These are phyloP conservation scores for Platanus orientalis DNA, from an alignment of 164 flowering plant species.

Conservation along the genomic window DNA sequence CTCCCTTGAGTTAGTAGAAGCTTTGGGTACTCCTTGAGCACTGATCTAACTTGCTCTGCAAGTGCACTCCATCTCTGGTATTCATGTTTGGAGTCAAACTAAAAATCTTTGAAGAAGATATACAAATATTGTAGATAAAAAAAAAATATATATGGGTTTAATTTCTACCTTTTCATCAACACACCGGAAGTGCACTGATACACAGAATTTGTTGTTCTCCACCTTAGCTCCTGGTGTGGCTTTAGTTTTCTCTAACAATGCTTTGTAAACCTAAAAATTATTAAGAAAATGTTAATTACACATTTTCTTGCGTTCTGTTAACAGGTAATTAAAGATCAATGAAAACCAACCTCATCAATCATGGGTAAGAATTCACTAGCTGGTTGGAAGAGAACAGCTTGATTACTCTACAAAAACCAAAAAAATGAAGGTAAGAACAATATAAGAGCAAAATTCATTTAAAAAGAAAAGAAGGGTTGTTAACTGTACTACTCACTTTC, in stretches of 20 bases:
- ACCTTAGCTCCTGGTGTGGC: constrained; percentile 72
- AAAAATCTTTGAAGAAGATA: not conserved
- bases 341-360: constrained; percentile 65
- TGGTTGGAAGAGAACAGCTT: constrained; percentile 62
- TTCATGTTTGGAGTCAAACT: not conserved
- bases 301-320: not conserved
- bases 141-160: not conserved
- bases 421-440: not conserved
- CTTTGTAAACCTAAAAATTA: constrained; percentile 50
- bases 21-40: constrained; percentile 61
- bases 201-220: constrained; percentile 88
- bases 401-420: constrained; percentile 34
- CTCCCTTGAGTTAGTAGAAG: constrained; percentile 73
- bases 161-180: constrained; percentile 82
- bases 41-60: constrained; percentile 60
- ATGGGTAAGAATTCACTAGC: constrained; percentile 75
- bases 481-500: constrained; percentile 23
- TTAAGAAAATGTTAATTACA: not conserved
- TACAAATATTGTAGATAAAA: not conserved
- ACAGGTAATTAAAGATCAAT: too few relatives aligned
- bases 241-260: constrained; percentile 62
- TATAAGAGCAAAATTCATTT: not conserved
- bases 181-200: constrained; percentile 84
- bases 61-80: constrained; percentile 69
- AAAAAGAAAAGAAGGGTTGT: not conserved